Evolutionary conservation across 768 basidiomycete genomes (phyloP), one percentile per base, ranked within the genome.

Genomic region (Russula lepida): DNA sequence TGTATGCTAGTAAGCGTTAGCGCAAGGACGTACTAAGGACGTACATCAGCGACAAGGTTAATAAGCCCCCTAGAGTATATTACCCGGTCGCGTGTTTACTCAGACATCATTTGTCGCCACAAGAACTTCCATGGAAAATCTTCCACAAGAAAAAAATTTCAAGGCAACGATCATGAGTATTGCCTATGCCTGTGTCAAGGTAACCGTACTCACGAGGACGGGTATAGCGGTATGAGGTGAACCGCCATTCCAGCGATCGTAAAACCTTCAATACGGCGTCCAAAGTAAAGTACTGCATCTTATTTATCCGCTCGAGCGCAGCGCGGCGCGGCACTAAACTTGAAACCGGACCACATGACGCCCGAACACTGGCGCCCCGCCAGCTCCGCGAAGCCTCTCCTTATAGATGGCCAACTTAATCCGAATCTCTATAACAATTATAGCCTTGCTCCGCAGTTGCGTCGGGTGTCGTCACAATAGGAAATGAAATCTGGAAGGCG

Each of bases 1-100:
- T 83, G 23, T 83, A 81, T 66, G 81, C 77, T 64, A 79, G 81
- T 79, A 50, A 63, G 74, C 50, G 6, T 41, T 13, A 32, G 28
- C 23, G 32, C 25, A 46, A 21, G 23, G 4, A 8, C 56, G 15
- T 39, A n/a, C 35, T 15, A 35, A 15, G 35, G 35, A 37, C 5
- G 15, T 37, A 35, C 37, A 21, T 25, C 28, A 23, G 37, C 19
- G 6, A 21, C 47, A 17, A 17, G n/a, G 15, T 61, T 3, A 43
- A 49, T 43, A 9, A 17, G 13, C 11, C 17, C 37, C 39, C 2
- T 62, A 81, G 84, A 85, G 68, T 84, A 85, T 75, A 78, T 4
- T 19, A 67, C 77, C 33, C 77, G 84, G 49, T 76, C 82, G 2
- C 76, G 79, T 23, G 72, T 79, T 64, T 57, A 67, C 6, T 11